Evolutionary conservation across 1,284 basidiomycete genomes (phyloP), one percentile per base, ranked within the genome.

Genomic region (Singerocomus rubriflavus): DNA sequence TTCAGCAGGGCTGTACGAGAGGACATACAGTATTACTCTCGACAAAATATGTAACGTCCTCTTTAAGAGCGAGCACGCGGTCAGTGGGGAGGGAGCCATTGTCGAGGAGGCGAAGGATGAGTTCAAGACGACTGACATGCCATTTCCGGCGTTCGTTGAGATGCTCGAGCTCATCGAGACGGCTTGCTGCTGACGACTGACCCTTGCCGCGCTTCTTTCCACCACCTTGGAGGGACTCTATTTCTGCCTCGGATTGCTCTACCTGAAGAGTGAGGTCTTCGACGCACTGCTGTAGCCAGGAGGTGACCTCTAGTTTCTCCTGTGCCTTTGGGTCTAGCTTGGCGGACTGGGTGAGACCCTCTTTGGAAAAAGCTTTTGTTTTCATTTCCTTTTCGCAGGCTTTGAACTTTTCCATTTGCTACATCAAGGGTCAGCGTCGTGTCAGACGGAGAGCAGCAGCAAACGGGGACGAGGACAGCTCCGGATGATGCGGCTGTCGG

Each of bases 321-420:
- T 96, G 93, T 55, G 97, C 93, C 68, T 92, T 93, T 44, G 97
- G 97, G 69, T 99, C 97, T 29, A 99, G 85, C 64, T 91, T 92
- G 40, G 93, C 83, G 5, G 94, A 93, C 50, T 95, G 93, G 57
- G 91, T 98, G 32, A 99, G 81, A 33, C 97, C 97, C 71, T 98
- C 97, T 72, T 99, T 99, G 30, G 95, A 98, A 74, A 99, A 99
- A 0, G 97, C 97, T 71, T 99, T 99, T 56, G 97, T 99, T 82
- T 99, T 99, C 94, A 99, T 98, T 74, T 99, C 97, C 77, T 99
- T 99, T 76, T 99, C 97, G 72, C 93, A 93, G 25, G 96, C 96
- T 67, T 99, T 99, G 83, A 99, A 99, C 67, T 93, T 93, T 76
- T 99, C 97, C 97, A 99, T 99, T 97, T 99, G 97, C 95, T 98